Base-by-base conservation (phyloP, 2,329 filamentous ascomycete species). In the Pseudogymnoascus sp. region DNA sequence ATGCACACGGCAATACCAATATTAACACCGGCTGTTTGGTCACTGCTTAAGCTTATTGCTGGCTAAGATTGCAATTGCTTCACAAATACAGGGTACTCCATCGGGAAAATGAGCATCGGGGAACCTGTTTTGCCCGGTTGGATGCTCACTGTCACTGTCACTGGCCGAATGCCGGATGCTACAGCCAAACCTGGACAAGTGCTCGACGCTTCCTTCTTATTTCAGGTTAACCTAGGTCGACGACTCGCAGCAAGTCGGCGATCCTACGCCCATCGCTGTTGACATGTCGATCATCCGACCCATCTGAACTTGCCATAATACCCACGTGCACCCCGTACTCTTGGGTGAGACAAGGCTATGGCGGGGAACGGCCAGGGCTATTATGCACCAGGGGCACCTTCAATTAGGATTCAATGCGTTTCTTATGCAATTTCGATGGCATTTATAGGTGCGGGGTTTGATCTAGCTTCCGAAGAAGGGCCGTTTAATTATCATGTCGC, bases 21-120 rank as follows among this genome's bases (percentile, higher is more conserved):
- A 53, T 53, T 31, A 53, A 53, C 47, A 53, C 50, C 28, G 50
- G 50, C 28, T 57, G 28, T 57, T 57, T 57, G 50, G 28, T 57
- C 9, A 28, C 31, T 33, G 50, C 50, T 57, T 57, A 57, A 57
- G 50, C 50, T 57, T 57, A 57, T 57, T 57, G 9, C 28, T 57
- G 50, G 28, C 10, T 33, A 19, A 33, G 26, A 57, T 57, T 50
- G 28, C 50, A 28, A 10, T 57, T 57, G n/a, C 50, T 57, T 33
- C 28, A 57, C 26, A 33, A 57, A 57, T 33, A 3, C 50, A 33
- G 13, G 17, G 36, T 8, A 21, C 38, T 21, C 38, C 38, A 19
- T 57, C 50, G 50, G 50, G 19, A 9, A 57, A 57, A 9, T 33
- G 9, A 31, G 9, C 28, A 19, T 19, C 50, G 50, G 50, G 6